phyloP scores from a whole-genome alignment of 192 early-diverging fungal species.

The Backusella morwellensis region DNA sequence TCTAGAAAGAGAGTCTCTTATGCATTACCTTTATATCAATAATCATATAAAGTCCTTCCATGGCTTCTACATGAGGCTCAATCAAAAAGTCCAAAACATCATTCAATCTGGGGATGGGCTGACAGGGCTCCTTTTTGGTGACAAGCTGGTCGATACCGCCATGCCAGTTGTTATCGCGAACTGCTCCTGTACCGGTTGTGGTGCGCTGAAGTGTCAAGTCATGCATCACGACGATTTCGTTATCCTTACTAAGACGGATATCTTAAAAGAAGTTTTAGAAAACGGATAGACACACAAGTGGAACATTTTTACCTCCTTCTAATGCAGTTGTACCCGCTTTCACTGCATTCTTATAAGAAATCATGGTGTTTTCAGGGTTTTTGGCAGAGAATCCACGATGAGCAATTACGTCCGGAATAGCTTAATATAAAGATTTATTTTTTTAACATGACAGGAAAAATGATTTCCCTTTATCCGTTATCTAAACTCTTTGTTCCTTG shows the following conservation, averaged over 20 bases:
- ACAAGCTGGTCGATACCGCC: constrained; percentile 49
- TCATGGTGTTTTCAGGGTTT: constrained; percentile 56
- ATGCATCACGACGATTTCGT: constrained; percentile 56
- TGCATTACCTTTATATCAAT: constrained; percentile 49
- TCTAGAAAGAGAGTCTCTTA: background rate
- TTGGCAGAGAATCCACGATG: constrained; percentile 48
- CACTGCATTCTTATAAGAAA: constrained; percentile 49
- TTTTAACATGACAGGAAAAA: background rate
- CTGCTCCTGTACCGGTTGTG: constrained; percentile 44
- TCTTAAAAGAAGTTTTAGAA: constrained; percentile 27
- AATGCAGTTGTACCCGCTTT: constrained; percentile 49
- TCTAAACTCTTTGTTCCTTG: background rate
- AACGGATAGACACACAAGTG: no score
- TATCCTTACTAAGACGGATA: constrained; percentile 50
- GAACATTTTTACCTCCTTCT: constrained; percentile 36
- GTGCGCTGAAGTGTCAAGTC: constrained; percentile 50
- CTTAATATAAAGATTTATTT: constrained; percentile 2
- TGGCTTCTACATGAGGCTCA: constrained; percentile 27
- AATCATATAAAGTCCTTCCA: constrained; percentile 47
- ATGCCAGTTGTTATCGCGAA: constrained; percentile 41
- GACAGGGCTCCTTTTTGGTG: constrained; percentile 43
- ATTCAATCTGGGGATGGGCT: constrained; percentile 43
- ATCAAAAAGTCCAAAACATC: constrained; percentile 49
- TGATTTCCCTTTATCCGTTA: background rate
- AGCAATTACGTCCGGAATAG: constrained; percentile 33